phyloP scores from a whole-genome alignment of 768 basidiomycete genomes.

The Leccinum olivaceopallidum region DNA sequence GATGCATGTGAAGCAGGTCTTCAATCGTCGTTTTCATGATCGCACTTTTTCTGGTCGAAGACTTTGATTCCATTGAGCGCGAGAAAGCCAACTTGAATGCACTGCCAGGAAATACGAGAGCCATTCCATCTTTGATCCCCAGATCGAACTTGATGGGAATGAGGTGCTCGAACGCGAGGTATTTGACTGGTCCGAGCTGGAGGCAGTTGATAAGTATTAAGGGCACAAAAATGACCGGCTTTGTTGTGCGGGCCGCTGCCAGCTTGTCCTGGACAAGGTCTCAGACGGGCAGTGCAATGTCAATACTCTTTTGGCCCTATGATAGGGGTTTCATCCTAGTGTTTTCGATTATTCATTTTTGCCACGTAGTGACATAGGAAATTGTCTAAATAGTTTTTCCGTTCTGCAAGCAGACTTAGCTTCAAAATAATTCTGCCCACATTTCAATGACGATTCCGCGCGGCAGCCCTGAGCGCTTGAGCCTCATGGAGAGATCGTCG shows the following conservation, averaged over 20 bases:
- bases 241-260: not conserved
- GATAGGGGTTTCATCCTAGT: not conserved
- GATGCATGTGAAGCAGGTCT: slow-evolving; percentile 13
- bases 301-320: not conserved
- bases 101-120: not conserved
- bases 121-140: not conserved
- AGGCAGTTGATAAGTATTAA: not conserved
- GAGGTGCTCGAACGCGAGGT: not conserved
- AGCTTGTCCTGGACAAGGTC: not conserved
- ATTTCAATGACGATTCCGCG: too few species aligned
- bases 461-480: too few species aligned
- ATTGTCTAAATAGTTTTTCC: too few species aligned
- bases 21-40: slow-evolving; percentile 32
- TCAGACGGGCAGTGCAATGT: not conserved
- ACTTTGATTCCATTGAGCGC: not conserved
- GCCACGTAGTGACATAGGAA: not conserved
- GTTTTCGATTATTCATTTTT: not conserved
- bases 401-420: too few species aligned
- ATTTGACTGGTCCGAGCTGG: not conserved
- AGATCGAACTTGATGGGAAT: not conserved
- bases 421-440: too few species aligned
- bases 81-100: not conserved
- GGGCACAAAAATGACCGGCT: not conserved
- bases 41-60: slow-evolving; percentile 4
- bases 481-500: too few species aligned